Percentiles rank a stretch among this genome's conserved stretches.
phyloP scores from a whole-genome alignment of 495 filamentous ascomycete genomes.

The Lophiostoma macrostomum region DNA sequence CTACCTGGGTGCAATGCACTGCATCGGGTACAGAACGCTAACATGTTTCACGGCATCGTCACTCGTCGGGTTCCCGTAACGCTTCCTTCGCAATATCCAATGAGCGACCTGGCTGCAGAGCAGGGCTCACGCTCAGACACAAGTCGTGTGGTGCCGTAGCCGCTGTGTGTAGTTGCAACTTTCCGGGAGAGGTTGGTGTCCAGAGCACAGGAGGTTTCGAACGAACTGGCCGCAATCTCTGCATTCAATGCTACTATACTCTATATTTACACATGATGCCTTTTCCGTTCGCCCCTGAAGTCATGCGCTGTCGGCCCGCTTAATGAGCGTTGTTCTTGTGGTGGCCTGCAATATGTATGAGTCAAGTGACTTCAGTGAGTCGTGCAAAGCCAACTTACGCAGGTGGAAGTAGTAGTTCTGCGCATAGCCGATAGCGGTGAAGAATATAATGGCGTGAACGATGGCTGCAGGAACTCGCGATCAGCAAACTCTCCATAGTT shows the following conservation, averaged over 20 bases:
- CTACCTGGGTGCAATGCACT: too few relatives aligned
- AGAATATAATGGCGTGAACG: constrained; percentile 72
- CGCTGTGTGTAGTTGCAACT: not conserved
- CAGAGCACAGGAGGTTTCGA: not conserved
- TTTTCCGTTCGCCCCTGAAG: not conserved
- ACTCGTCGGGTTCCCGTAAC: too few relatives aligned
- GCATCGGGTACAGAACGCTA: too few relatives aligned
- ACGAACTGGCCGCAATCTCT: constrained; percentile 8
- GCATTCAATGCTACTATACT: constrained; percentile 25
- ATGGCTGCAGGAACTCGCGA: constrained; percentile 57
- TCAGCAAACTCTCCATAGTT: constrained; percentile 19
- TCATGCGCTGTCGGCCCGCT: constrained; percentile 29
- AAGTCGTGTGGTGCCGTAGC: too few relatives aligned
- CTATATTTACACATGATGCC: constrained; percentile 26
- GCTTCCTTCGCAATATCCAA: too few relatives aligned
- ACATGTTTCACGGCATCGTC: too few relatives aligned
- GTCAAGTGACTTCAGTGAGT: not conserved
- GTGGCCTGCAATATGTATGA: constrained; percentile 64
- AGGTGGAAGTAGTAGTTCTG: constrained; percentile 99
- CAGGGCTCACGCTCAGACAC: too few relatives aligned
- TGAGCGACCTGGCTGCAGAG: too few relatives aligned
- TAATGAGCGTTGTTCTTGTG: constrained; percentile 99
- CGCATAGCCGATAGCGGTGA: constrained; percentile 80
- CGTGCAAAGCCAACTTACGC: constrained; percentile 58
- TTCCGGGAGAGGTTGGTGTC: not conserved